Conservation (phyloP, 441 rosid genomes). For the Codiaeum variegatum region DNA sequence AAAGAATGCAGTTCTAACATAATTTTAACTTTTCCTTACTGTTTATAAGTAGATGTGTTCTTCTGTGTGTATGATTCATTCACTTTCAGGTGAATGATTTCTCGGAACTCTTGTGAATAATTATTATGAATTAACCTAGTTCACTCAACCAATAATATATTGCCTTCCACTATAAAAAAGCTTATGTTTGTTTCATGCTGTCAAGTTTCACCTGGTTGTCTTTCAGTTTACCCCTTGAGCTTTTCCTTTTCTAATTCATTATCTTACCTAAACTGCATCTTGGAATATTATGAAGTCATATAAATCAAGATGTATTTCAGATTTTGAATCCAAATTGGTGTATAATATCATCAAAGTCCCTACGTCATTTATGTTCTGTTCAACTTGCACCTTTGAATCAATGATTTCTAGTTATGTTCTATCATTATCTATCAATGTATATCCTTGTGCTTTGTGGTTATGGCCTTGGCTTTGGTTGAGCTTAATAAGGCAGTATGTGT, state of each 20-base stretch:
- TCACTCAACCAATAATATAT: not conserved
- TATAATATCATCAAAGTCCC: not conserved
- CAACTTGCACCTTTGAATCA: not conserved
- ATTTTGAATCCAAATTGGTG: not conserved
- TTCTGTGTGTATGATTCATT: not conserved
- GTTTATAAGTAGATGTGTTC: not conserved
- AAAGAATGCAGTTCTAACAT: not conserved
- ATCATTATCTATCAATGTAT: too few species aligned
- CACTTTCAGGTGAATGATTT: not conserved
- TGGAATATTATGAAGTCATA: not conserved
- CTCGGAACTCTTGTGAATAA: not conserved
- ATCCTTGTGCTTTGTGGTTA: too few species aligned
- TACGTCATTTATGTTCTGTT: not conserved
- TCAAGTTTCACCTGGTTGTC: not conserved
- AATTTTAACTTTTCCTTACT: not conserved
- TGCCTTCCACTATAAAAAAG: not conserved
- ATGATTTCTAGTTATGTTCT: not conserved
- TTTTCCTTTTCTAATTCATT: not conserved
- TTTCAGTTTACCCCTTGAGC: not conserved
- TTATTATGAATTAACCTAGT: not conserved
- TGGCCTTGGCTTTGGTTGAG: too few species aligned
- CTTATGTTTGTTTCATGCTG: not conserved
- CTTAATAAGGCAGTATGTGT: too few species aligned
- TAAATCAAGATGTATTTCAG: not conserved
- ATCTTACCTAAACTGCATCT: not conserved